Percentiles rank a stretch among this genome's conserved stretches.
phyloP scores from a whole-genome alignment of 441 rosid genomes.

The Populus hybrid region DNA sequence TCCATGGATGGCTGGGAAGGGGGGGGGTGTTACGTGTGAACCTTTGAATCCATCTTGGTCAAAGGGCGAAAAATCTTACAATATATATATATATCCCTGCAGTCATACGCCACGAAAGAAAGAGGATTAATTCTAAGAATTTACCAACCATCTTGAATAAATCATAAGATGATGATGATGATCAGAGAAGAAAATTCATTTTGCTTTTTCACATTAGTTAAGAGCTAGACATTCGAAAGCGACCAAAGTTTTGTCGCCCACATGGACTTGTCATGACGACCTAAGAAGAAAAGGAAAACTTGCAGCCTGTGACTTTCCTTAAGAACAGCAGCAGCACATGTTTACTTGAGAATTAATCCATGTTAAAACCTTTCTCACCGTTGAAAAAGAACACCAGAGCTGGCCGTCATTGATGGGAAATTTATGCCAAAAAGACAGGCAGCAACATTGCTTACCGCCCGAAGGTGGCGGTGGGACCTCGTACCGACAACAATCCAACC shows the following conservation, averaged over 20 bases:
- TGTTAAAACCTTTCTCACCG: background rate
- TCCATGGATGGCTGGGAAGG: too few relatives aligned
- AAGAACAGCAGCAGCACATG: background rate
- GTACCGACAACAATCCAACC: constrained; percentile 7
- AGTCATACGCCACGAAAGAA: too few relatives aligned
- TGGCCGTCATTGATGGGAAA: background rate
- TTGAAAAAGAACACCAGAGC: background rate
- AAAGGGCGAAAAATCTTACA: too few relatives aligned
- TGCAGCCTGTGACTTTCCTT: background rate
- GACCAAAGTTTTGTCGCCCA: background rate
- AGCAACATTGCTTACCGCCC: background rate
- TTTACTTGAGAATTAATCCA: background rate
- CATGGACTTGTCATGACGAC: too few relatives aligned
- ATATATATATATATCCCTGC: too few relatives aligned
- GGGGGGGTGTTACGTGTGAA: too few relatives aligned
- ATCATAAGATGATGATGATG: too few relatives aligned
- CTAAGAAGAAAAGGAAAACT: background rate
- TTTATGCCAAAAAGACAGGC: background rate
- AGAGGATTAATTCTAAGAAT: too few relatives aligned
- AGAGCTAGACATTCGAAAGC: background rate
- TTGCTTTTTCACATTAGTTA: constrained; percentile 12
- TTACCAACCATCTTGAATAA: too few relatives aligned
- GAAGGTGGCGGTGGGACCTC: constrained; percentile 2
- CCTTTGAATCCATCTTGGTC: too few relatives aligned
- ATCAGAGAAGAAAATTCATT: too few relatives aligned